Evolutionary conservation across 2,329 filamentous ascomycete species (phyloP).

Genomic region (Xylariaceae sp.): DNA sequence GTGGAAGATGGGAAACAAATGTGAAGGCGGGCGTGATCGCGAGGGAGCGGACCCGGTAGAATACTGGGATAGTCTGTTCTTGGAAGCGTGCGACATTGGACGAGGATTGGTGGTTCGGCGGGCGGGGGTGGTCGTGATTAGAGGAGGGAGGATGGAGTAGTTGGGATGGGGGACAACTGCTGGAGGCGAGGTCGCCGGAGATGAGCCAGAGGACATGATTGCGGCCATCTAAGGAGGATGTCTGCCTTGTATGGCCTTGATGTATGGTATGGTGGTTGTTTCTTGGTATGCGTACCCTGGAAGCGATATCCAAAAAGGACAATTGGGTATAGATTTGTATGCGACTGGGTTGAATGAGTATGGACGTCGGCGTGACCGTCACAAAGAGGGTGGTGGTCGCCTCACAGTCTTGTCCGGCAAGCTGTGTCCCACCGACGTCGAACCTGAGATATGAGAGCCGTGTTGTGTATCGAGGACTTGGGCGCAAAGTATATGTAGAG

Average conservation of each 20-base stretch:
- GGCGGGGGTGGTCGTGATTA: constrained; percentile 54
- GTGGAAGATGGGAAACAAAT: constrained; percentile 76
- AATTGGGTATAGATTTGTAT: constrained; percentile 8
- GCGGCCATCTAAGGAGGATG: constrained; percentile 42
- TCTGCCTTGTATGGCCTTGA: no score
- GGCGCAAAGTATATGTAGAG: no score
- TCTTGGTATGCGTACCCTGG: constrained; percentile 29
- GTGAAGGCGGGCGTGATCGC: constrained; percentile 75
- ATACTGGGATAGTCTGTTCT: constrained; percentile 79
- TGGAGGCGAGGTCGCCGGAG: constrained; percentile 51
- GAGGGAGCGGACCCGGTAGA: constrained; percentile 65
- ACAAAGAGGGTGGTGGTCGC: constrained; percentile 17
- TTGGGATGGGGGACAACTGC: constrained; percentile 44
- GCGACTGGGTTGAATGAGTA: constrained; percentile 9
- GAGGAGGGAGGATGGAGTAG: constrained; percentile 51
- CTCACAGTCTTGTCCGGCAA: constrained; percentile 33
- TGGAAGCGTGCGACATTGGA: constrained; percentile 73
- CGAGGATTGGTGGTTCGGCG: constrained; percentile 59
- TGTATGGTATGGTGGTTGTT: no score
- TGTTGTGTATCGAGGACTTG: no score
- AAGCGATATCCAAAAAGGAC: constrained; percentile 16
- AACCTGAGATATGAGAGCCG: constrained; percentile 5
- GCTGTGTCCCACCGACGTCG: constrained; percentile 24
- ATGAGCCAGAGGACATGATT: constrained; percentile 55
- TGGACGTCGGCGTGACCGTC: constrained; percentile 12